A percentile compares a stretch with the other conserved stretches of the same genome.
phyloP scores from a whole-genome alignment of 2,329 filamentous ascomycete species.

The Shiraia bambusicola region DNA sequence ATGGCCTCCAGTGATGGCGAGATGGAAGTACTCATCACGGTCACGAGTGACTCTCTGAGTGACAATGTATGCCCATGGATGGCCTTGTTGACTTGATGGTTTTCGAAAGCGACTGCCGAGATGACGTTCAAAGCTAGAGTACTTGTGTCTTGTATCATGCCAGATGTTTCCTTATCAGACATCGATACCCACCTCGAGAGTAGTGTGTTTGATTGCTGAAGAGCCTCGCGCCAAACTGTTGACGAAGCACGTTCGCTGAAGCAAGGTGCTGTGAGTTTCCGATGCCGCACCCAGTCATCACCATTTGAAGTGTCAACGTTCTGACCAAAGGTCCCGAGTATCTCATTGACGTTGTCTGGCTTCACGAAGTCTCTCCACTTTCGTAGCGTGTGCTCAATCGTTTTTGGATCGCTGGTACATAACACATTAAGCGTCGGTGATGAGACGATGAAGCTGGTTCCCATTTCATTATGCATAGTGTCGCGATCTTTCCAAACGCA shows the following conservation, averaged over 20 bases:
- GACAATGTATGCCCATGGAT: conserved; percentile 16
- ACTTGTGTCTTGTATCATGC: conserved; percentile 35
- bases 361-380: conserved; percentile 26
- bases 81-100: conserved; percentile 13
- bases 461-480: conserved; percentile 13
- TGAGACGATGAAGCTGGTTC: conserved; percentile 19
- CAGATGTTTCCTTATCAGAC: conserved; percentile 22
- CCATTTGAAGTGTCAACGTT: conserved; percentile 22
- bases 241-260: conserved; percentile 49
- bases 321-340: conserved; percentile 17
- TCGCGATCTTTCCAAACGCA: conserved; percentile 19
- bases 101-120: conserved; percentile 42
- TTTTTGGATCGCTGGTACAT: conserved; percentile 17
- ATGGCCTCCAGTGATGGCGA: conserved; percentile 12
- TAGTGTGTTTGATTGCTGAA: conserved; percentile 55
- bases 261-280: conserved; percentile 45
- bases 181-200: conserved; percentile 21
- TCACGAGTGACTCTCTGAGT: conserved; percentile 25
- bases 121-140: conserved; percentile 44
- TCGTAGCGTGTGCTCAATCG: conserved; percentile 15
- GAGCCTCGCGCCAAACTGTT: conserved; percentile 58
- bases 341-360: conserved; percentile 22
- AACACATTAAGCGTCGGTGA: conserved; percentile 14
- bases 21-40: conserved; percentile 31
- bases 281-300: conserved; percentile 48